Base-by-base conservation (phyloP, 805 yeast species). In the Metschnikowia anglica region DNA sequence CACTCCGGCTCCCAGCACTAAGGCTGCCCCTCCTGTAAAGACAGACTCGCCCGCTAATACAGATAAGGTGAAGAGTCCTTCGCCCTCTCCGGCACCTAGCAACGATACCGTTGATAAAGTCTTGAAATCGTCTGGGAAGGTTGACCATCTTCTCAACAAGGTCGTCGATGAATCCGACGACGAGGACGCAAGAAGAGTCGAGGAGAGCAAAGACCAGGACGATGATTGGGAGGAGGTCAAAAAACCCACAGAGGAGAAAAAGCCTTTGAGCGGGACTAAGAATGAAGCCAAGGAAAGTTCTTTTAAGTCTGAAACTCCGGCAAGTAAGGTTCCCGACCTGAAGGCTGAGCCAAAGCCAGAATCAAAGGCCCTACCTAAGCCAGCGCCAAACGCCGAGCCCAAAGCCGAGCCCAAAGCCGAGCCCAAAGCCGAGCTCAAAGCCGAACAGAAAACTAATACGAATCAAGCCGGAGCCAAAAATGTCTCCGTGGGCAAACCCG, bases 171-270 rank as follows among this genome's bases (percentile, higher is more conserved):
- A 61, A 44, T 63, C 70, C 15, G 73, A 70, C 41, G 62, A 65
- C 21, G 74, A 71, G 39, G 72, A 66, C 37, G 53, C 49, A 4
- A 26, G 33, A 37, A 37, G 45, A 39, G 34, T 44, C 15, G 42
- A 43, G 47, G 58, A 55, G 34, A 59, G 57, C 30, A 50, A 52
- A 12, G 59, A 54, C 19, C 58, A 60, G 34, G 70, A 63, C 39
- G 73, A 68, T 23, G 71, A 63, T 13, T 68, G 70, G 74, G 74
- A 64, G 51, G 73, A 58, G 55, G 70, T 61, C 19, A 59, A 52
- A 54, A 63, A 56, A 45, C 62, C 68, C 13, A 59, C 46, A 17
- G 51, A 36, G 30, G 34, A 25, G 27, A 16, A 8, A 18, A 41
- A 33, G 37, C 6, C 11, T 11, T 23, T 11, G 7, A 33, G 23